A percentile compares a stretch with the other conserved stretches of the same genome.
phyloP scores from a whole-genome alignment of 148 eudicot genomes.

The Heliamphora exappendiculata region DNA sequence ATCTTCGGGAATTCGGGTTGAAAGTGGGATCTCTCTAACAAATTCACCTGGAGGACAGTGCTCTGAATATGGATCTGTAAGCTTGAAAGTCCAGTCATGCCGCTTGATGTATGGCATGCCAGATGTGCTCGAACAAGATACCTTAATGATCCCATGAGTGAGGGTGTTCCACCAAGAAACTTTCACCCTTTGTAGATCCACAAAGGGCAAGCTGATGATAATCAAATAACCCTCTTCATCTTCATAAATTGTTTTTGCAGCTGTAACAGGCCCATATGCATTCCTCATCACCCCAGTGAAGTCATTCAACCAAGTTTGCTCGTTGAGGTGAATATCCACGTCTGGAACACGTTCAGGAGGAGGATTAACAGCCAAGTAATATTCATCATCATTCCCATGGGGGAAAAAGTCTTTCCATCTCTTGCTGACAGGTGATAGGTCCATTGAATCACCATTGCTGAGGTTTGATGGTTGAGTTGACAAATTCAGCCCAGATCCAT shows the following conservation, averaged over 20 bases:
- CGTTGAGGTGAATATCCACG: slow-evolving; percentile 14
- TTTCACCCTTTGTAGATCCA: slow-evolving; percentile 31
- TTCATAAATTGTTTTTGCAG: slow-evolving; percentile 37
- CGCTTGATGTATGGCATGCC: slow-evolving; percentile 29
- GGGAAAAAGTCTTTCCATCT: slow-evolving; percentile 21
- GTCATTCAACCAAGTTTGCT: slow-evolving; percentile 29
- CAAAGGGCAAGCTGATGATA: slow-evolving; percentile 31
- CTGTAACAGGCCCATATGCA: slow-evolving; percentile 36
- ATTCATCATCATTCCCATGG: slow-evolving; percentile 20
- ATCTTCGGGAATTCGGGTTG: slow-evolving; percentile 32
- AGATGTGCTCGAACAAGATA: slow-evolving; percentile 30
- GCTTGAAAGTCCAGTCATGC: slow-evolving; percentile 31
- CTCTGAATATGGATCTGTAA: slow-evolving; percentile 28
- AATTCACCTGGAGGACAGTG: slow-evolving; percentile 39
- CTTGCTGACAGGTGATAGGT: slow-evolving; percentile 19
- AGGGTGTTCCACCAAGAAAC: slow-evolving; percentile 36
- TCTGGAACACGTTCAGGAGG: slow-evolving; percentile 14
- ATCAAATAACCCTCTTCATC: slow-evolving; percentile 35
- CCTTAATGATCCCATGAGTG: slow-evolving; percentile 29
- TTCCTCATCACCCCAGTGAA: slow-evolving; percentile 36
- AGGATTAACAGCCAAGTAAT: slow-evolving; percentile 18
- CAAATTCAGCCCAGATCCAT: slow-evolving; percentile 28
- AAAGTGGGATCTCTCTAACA: slow-evolving; percentile 28
- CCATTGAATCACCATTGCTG: slow-evolving; percentile 19
- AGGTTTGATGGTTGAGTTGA: slow-evolving; percentile 16